Conservation (phyloP, 1,139 yeast genomes). For the Geotrichum reessii region DNA sequence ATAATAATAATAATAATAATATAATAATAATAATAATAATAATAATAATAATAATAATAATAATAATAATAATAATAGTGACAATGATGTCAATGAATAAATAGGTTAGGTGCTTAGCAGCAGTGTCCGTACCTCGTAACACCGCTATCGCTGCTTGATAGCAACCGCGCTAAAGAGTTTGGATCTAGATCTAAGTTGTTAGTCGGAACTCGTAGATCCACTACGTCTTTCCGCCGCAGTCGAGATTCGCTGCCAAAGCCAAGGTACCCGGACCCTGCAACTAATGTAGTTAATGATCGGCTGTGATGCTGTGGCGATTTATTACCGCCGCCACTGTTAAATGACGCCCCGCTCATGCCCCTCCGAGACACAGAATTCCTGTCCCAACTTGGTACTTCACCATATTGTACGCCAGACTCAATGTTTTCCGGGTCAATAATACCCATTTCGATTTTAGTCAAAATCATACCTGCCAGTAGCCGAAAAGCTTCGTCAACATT, state of each 20-base stretch:
- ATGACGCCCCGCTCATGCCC: not conserved
- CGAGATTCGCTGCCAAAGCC: slow-evolving; percentile 5
- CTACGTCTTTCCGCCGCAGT: not conserved
- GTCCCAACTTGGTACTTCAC: slow-evolving; percentile 41
- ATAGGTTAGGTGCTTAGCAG: slow-evolving; percentile 2
- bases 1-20: too few species aligned
- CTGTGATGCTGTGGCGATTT: not conserved
- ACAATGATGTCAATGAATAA: not conserved
- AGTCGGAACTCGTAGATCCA: slow-evolving; percentile 1
- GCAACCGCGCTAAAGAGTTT: not conserved
- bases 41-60: not conserved
- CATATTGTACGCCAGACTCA: slow-evolving; percentile 45
- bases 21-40: too few species aligned
- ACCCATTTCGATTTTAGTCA: slow-evolving; percentile 44
- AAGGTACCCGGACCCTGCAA: slow-evolving; percentile 14
- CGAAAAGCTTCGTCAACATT: slow-evolving; percentile 59
- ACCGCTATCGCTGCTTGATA: not conserved
- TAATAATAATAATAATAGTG: not conserved
- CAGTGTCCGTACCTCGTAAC: not conserved
- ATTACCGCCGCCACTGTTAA: not conserved
- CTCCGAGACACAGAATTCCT: slow-evolving; percentile 17
- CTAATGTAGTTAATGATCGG: slow-evolving; percentile 8
- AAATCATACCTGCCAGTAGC: slow-evolving; percentile 38
- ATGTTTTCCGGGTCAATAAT: slow-evolving; percentile 42
- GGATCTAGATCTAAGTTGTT: slow-evolving; percentile 5